Conservation (phyloP, 306 rosid genomes). For the Trifolium subterraneum region DNA sequence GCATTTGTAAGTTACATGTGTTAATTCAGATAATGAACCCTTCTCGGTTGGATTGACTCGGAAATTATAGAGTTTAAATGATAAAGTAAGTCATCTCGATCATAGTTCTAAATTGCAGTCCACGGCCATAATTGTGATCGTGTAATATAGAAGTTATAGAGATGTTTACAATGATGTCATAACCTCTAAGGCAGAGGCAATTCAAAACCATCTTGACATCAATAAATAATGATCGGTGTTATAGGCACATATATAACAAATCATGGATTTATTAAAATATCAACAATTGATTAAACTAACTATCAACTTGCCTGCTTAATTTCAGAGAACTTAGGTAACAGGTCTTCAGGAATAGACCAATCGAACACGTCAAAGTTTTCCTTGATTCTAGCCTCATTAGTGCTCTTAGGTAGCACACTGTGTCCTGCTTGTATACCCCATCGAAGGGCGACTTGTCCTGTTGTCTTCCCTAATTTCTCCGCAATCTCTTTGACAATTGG, state of each 20-base stretch:
- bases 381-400: slow-evolving; percentile 55
- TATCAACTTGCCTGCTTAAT: slow-evolving; percentile 59
- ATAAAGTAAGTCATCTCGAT: not conserved
- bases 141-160: no score
- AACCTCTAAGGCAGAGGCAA: not conserved
- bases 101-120: not conserved
- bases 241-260: not conserved
- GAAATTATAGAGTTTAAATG: not conserved
- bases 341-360: slow-evolving; percentile 68
- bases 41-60: not conserved
- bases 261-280: no score
- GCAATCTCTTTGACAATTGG: slow-evolving; percentile 50
- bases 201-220: not conserved
- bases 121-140: no score
- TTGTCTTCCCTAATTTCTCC: slow-evolving; percentile 64
- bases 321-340: slow-evolving; percentile 51
- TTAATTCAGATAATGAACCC: slow-evolving; percentile 20
- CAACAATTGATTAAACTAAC: not conserved
- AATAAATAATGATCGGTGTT: not conserved
- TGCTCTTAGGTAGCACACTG: slow-evolving; percentile 77
- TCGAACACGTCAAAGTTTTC: slow-evolving; percentile 58
- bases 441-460: slow-evolving; percentile 76
- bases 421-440: slow-evolving; percentile 84
- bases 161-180: not conserved
- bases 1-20: slow-evolving; percentile 38